These are phyloP conservation scores for Candida arabinofermentans DNA, from an alignment of 805 yeast genomes.

Conservation along the genomic window DNA sequence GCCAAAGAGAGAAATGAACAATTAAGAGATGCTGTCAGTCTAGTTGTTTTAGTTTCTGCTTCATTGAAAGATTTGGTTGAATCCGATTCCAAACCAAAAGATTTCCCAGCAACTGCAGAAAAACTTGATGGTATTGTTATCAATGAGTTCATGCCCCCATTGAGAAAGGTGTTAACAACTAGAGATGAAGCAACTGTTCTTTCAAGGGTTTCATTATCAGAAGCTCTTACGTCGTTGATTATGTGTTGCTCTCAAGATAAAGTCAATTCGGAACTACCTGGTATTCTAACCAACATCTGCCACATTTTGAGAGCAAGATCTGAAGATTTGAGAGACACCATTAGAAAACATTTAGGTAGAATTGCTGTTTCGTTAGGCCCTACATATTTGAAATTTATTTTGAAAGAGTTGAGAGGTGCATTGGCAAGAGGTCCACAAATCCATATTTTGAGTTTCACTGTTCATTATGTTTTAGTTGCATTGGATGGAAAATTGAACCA, in stretches of 20 bases:
- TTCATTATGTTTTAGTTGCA: slow-evolving; percentile 65
- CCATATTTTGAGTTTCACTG: slow-evolving; percentile 86
- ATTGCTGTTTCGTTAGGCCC: slow-evolving; percentile 69
- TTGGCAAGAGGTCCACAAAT: slow-evolving; percentile 87
- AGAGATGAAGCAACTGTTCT: slow-evolving; percentile 79
- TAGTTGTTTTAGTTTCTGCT: slow-evolving; percentile 54
- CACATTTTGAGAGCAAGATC: slow-evolving; percentile 82
- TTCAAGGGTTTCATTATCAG: slow-evolving; percentile 73
- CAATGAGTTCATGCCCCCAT: slow-evolving; percentile 55
- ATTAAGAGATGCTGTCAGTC: slow-evolving; percentile 52
- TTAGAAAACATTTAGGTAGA: slow-evolving; percentile 68
- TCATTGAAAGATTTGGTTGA: slow-evolving; percentile 30
- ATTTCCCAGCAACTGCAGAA: slow-evolving; percentile 33
- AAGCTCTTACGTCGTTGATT: slow-evolving; percentile 68
- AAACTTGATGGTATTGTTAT: slow-evolving; percentile 46
- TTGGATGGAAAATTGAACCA: slow-evolving; percentile 40
- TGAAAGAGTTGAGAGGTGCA: slow-evolving; percentile 75
- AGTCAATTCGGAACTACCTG: slow-evolving; percentile 64
- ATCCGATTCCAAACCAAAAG: slow-evolving; percentile 18
- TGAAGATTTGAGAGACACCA: slow-evolving; percentile 84
- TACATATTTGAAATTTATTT: slow-evolving; percentile 63
- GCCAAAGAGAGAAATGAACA: slow-evolving; percentile 32
- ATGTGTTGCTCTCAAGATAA: slow-evolving; percentile 56
- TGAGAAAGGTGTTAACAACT: slow-evolving; percentile 53
- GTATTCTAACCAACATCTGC: slow-evolving; percentile 79